These are phyloP conservation scores for Tylopilus felleus DNA, from an alignment of 768 basidiomycete species.

Conservation along the genomic window DNA sequence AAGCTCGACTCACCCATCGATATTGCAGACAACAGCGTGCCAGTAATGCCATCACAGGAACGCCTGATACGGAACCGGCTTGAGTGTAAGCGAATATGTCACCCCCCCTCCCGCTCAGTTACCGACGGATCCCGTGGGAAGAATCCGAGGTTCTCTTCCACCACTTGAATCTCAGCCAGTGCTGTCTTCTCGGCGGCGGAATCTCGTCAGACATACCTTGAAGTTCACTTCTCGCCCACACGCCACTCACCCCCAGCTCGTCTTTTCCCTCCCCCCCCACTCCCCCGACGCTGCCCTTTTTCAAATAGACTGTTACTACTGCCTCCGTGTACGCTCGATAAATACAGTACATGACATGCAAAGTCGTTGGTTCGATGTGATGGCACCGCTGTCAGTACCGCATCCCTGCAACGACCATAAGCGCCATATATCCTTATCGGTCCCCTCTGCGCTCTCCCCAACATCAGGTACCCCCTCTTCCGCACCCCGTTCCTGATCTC, in stretches of 20 bases:
- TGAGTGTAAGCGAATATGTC: conserved; percentile 13
- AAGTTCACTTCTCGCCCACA: neutral
- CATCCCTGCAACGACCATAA: conserved; percentile 11
- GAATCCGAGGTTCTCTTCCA: conserved; percentile 12
- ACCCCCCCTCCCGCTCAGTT: conserved; percentile 8
- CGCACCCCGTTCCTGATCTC: conserved; percentile 23
- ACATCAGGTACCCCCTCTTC: conserved; percentile 8
- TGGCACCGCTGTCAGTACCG: neutral
- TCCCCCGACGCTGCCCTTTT: neutral
- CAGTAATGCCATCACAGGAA: conserved; percentile 26
- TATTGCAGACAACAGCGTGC: conserved; percentile 4
- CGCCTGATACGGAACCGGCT: conserved; percentile 29
- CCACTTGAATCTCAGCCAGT: neutral
- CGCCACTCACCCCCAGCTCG: neutral
- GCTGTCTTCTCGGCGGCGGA: conserved; percentile 6
- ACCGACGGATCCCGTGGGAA: conserved; percentile 8
- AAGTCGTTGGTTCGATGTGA: neutral
- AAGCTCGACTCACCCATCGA: conserved; percentile 10
- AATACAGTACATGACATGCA: neutral
- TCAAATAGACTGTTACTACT: neutral
- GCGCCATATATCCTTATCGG: conserved; percentile 18
- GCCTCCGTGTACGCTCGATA: neutral
- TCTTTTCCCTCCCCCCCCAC: neutral
- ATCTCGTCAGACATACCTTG: neutral
- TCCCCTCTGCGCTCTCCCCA: neutral